A percentile compares a stretch with the other conserved stretches of the same genome.
Conservation (phyloP, 805 yeast genomes). For the Candida gorgasii region DNA sequence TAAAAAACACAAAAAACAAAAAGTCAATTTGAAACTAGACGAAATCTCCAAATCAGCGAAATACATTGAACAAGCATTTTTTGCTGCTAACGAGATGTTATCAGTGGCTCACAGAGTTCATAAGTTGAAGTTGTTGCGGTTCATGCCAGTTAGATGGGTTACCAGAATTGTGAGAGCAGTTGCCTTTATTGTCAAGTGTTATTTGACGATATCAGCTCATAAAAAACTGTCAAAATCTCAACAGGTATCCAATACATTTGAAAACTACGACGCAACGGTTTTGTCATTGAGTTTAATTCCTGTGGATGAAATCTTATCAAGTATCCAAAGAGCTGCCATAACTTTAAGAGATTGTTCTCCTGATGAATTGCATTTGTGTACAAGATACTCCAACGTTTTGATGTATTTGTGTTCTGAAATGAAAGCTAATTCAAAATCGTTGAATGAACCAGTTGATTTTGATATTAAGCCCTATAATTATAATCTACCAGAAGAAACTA, state of each 20-base stretch:
- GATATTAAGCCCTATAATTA: constrained; percentile 7
- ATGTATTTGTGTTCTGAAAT: constrained; percentile 76
- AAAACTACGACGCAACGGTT: constrained; percentile 47
- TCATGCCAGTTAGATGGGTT: constrained; percentile 93
- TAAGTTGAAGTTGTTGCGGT: constrained; percentile 59
- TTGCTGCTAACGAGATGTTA: constrained; percentile 79
- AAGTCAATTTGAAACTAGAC: constrained; percentile 51
- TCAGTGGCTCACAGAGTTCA: constrained; percentile 71
- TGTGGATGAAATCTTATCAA: constrained; percentile 65
- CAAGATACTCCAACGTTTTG: constrained; percentile 73
- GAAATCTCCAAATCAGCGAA: constrained; percentile 73
- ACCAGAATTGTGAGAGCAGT: constrained; percentile 84
- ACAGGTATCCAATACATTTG: constrained; percentile 22
- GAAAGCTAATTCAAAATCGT: constrained; percentile 46
- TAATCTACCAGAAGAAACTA: not conserved
- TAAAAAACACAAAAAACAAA: constrained; percentile 20
- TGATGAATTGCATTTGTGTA: constrained; percentile 82
- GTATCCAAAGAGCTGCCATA: constrained; percentile 70
- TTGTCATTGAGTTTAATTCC: constrained; percentile 65
- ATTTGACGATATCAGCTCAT: constrained; percentile 60
- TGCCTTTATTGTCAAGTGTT: constrained; percentile 86
- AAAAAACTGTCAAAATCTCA: constrained; percentile 20
- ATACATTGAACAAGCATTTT: constrained; percentile 78
- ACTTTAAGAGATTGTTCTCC: constrained; percentile 82
- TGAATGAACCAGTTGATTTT: constrained; percentile 14